These are phyloP conservation scores for Colletotrichum spinosum DNA, from an alignment of 2,329 filamentous ascomycete genomes.

Conservation along the genomic window DNA sequence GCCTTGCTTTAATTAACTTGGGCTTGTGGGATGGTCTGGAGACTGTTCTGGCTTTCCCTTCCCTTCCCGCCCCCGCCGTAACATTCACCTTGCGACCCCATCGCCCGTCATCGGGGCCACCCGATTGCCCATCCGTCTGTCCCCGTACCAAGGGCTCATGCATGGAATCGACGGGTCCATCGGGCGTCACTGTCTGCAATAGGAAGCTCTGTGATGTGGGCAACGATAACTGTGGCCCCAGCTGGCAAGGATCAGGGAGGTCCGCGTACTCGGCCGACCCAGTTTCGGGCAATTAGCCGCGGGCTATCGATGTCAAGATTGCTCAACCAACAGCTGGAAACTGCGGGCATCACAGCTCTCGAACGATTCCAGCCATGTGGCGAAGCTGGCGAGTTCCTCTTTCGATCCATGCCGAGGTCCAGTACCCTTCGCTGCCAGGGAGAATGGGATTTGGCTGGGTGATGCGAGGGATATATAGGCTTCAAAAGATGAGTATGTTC, in stretches of 20 bases:
- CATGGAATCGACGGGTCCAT: constrained; percentile 16
- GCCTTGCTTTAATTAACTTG: constrained; percentile 3
- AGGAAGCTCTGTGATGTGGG: constrained; percentile 20
- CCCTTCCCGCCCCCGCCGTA: constrained; percentile 11
- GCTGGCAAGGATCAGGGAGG: constrained; percentile 1
- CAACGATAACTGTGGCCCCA: constrained; percentile 3
- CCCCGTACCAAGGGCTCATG: background rate
- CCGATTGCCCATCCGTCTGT: constrained; percentile 18
- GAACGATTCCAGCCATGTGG: background rate
- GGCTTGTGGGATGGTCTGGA: constrained; percentile 1
- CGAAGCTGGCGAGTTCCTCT: background rate
- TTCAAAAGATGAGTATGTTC: constrained; percentile 14
- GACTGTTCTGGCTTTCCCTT: background rate
- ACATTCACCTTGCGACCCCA: background rate
- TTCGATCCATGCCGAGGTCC: constrained; percentile 14
- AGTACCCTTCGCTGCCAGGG: background rate
- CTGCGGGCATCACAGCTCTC: background rate
- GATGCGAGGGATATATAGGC: constrained; percentile 33
- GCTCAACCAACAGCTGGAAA: background rate
- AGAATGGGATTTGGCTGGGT: background rate
- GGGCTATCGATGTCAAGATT: constrained; percentile 14
- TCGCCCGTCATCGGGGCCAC: constrained; percentile 2
- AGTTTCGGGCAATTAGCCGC: constrained; percentile 22
- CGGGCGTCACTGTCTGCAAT: constrained; percentile 13
- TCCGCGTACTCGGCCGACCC: constrained; percentile 12